A percentile compares a stretch with the other conserved stretches of the same genome.
phyloP scores from a whole-genome alignment of 2,329 filamentous ascomycete genomes.

The Mariannaea elegans region DNA sequence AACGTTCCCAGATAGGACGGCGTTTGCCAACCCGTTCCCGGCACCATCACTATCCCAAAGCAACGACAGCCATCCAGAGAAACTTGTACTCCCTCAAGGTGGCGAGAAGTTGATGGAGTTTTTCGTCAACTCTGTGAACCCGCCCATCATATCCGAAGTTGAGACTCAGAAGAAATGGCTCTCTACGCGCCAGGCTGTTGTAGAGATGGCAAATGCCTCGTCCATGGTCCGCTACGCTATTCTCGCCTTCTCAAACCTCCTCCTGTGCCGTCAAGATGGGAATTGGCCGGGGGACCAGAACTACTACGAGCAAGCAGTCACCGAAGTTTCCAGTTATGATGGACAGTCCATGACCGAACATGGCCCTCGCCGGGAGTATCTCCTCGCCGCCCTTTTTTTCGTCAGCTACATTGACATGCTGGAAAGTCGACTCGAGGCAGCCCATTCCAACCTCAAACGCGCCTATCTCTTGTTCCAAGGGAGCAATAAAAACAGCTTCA shows the following conservation, averaged over 20 bases:
- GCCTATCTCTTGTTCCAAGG: constrained; percentile 57
- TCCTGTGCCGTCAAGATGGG: constrained; percentile 49
- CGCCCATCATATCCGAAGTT: constrained; percentile 61
- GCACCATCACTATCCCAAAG: constrained; percentile 34
- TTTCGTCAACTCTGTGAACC: constrained; percentile 58
- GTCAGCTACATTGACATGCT: constrained; percentile 63
- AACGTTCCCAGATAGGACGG: constrained; percentile 34
- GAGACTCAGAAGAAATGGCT: constrained; percentile 63
- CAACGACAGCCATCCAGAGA: constrained; percentile 27
- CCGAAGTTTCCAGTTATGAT: constrained; percentile 44
- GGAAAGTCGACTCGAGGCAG: constrained; percentile 52
- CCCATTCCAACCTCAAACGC: constrained; percentile 58
- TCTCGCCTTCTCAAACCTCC: constrained; percentile 60
- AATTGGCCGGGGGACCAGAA: constrained; percentile 44
- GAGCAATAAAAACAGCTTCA: constrained; percentile 49
- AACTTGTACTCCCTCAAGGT: constrained; percentile 9
- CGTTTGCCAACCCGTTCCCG: constrained; percentile 30
- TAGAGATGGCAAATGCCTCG: constrained; percentile 57
- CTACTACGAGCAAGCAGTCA: constrained; percentile 49
- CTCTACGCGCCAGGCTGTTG: constrained; percentile 57
- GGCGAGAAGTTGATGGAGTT: constrained; percentile 54
- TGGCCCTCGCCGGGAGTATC: constrained; percentile 48
- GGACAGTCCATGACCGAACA: constrained; percentile 38
- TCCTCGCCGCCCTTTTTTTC: constrained; percentile 62
- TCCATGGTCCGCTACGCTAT: constrained; percentile 58